Conservation (phyloP, 2,329 filamentous ascomycete species). For the Colletotrichum navitas region DNA sequence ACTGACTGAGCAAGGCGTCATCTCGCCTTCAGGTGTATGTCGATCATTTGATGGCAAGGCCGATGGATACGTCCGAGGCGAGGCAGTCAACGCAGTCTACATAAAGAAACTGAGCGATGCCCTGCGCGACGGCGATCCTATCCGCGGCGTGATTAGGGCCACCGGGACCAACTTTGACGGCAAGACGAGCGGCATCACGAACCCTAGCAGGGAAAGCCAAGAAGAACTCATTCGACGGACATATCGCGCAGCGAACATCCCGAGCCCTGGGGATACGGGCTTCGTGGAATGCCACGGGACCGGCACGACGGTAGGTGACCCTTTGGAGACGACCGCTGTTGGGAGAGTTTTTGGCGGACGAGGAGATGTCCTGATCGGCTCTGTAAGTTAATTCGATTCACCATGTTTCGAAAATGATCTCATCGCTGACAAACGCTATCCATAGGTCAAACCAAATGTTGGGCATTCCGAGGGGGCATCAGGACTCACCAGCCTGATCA, state of each 20-base stretch:
- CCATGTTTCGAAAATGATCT: neutral
- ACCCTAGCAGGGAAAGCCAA: conserved; percentile 54
- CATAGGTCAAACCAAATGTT: conserved; percentile 51
- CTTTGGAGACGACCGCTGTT: conserved; percentile 51
- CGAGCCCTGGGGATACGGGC: conserved; percentile 42
- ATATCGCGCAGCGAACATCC: conserved; percentile 45
- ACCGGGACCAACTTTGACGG: conserved; percentile 52
- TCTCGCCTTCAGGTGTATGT: conserved; percentile 42
- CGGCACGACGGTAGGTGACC: conserved; percentile 58
- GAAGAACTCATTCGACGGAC: conserved; percentile 50
- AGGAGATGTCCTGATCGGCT: conserved; percentile 4
- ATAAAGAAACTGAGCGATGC: conserved; percentile 58
- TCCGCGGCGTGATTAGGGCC: conserved; percentile 48
- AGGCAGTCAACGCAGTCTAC: conserved; percentile 55
- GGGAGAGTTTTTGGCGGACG: conserved; percentile 44
- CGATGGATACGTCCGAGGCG: conserved; percentile 58
- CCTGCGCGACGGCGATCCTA: conserved; percentile 54
- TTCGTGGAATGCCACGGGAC: conserved; percentile 56
- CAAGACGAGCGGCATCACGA: conserved; percentile 51
- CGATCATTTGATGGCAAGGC: conserved; percentile 54
- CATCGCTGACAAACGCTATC: neutral
- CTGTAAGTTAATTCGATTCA: neutral
- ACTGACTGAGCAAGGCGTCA: conserved; percentile 33
- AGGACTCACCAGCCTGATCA: conserved; percentile 50
- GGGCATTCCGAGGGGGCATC: conserved; percentile 53